Conservation (phyloP, 129 eudicot genomes). For the Logfia minima region DNA sequence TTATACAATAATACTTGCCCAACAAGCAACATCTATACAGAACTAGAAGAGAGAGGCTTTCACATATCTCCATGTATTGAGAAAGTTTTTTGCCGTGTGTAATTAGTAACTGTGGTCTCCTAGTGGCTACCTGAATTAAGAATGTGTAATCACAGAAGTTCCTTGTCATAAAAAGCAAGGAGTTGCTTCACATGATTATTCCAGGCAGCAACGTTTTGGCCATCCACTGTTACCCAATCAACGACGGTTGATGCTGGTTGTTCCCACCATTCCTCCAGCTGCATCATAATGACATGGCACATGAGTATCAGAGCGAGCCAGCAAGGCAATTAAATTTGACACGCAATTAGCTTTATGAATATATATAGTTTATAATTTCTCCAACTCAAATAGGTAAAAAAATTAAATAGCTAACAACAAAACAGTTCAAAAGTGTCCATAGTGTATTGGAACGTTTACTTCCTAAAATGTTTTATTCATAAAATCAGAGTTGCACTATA, state of each 20-base stretch:
- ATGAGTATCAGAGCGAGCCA: neutral
- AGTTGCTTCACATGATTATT: slow-evolving; percentile 94
- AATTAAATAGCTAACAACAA: too few species aligned
- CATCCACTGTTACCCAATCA: slow-evolving; percentile 97
- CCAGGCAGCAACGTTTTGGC: slow-evolving; percentile 91
- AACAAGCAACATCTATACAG: slow-evolving; percentile 27
- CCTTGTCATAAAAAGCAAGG: slow-evolving; percentile 83
- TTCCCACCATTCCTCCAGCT: slow-evolving; percentile 99
- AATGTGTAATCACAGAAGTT: slow-evolving; percentile 45
- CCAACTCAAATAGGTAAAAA: neutral
- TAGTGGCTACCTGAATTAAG: neutral
- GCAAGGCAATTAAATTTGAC: too few species aligned
- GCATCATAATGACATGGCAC: slow-evolving; percentile 26
- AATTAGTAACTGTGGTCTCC: neutral
- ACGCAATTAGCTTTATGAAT: too few species aligned
- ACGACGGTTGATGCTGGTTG: slow-evolving; percentile 98
- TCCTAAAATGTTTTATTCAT: too few species aligned
- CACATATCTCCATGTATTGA: neutral
- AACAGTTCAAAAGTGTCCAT: too few species aligned
- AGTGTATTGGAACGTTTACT: too few species aligned
- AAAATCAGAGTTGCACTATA: too few species aligned
- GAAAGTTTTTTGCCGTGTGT: neutral
- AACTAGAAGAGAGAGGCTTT: slow-evolving; percentile 2
- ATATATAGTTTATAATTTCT: too few species aligned
- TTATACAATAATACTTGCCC: slow-evolving; percentile 21